Evolutionary conservation across 2,329 filamentous ascomycete species (phyloP).

Genomic region (Calonectria leucothoes): DNA sequence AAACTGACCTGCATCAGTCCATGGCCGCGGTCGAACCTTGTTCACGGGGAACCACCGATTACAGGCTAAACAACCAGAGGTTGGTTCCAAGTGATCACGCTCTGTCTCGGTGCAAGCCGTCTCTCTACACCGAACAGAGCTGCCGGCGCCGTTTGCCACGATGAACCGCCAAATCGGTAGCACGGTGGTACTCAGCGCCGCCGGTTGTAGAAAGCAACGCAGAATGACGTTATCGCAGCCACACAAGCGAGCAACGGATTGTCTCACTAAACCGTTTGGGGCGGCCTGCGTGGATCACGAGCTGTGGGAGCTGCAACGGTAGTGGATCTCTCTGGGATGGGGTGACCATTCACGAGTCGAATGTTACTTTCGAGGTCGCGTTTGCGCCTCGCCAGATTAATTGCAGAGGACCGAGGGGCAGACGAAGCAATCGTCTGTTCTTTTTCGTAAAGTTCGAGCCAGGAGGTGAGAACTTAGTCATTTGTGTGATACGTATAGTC

Average conservation of each 20-base stretch:
- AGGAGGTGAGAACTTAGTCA: background rate
- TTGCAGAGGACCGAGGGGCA: background rate
- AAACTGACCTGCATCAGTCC: background rate
- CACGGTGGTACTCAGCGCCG: background rate
- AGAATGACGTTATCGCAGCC: slow-evolving; percentile 39
- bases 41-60: background rate
- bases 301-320: slow-evolving; percentile 30
- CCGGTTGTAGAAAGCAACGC: slow-evolving; percentile 14
- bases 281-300: slow-evolving; percentile 37
- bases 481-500: background rate
- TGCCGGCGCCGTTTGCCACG: background rate
- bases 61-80: background rate
- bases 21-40: background rate
- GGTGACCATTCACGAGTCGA: slow-evolving; percentile 20
- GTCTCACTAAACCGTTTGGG: slow-evolving; percentile 35
- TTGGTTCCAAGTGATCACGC: background rate
- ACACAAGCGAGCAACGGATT: slow-evolving; percentile 36
- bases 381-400: background rate
- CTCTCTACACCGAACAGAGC: background rate
- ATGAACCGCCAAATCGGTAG: background rate
- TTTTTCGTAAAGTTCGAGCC: background rate
- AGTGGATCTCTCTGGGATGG: slow-evolving; percentile 32
- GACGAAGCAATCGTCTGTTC: background rate
- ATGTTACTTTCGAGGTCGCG: slow-evolving; percentile 10
- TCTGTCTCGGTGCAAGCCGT: background rate